These are phyloP conservation scores for Stentor coeruleus DNA, from an alignment of 73 alveolate species.

Conservation along the genomic window DNA sequence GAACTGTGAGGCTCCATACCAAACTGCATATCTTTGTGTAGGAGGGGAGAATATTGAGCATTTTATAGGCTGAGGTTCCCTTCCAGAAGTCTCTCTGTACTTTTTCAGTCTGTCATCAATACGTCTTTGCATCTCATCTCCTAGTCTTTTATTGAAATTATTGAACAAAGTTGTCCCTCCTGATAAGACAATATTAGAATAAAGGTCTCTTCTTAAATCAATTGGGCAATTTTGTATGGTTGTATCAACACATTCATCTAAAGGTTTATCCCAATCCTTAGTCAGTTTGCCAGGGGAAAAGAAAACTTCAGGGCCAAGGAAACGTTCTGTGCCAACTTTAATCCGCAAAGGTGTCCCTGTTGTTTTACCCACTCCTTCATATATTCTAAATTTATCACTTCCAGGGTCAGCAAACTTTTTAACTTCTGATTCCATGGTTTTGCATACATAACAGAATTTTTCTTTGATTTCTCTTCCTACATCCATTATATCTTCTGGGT, in stretches of 20 bases:
- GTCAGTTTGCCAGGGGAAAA: slow-evolving; percentile 61
- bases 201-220: slow-evolving; percentile 92
- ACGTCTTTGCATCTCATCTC: slow-evolving; percentile 60
- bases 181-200: slow-evolving; percentile 90
- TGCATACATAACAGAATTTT: slow-evolving; percentile 78
- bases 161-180: slow-evolving; percentile 97
- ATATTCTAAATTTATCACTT: slow-evolving; percentile 63
- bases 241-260: slow-evolving; percentile 82
- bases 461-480: slow-evolving; percentile 86
- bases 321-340: slow-evolving; percentile 52
- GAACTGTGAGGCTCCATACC: slow-evolving; percentile 93
- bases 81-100: slow-evolving; percentile 53
- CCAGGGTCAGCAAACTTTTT: slow-evolving; percentile 23
- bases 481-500: slow-evolving; percentile 84
- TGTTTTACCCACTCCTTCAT: slow-evolving; percentile 53
- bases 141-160: slow-evolving; percentile 89
- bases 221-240: slow-evolving; percentile 88
- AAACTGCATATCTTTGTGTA: slow-evolving; percentile 86
- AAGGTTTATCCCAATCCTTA: slow-evolving; percentile 76
- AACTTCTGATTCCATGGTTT: slow-evolving; percentile 71
- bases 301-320: slow-evolving; percentile 90
- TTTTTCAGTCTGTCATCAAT: slow-evolving; percentile 70
- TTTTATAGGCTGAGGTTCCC: slow-evolving; percentile 58
- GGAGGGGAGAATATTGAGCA: slow-evolving; percentile 75
- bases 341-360: slow-evolving; percentile 24